Conservation (phyloP, 306 rosid species). For the Purshia tridentata region DNA sequence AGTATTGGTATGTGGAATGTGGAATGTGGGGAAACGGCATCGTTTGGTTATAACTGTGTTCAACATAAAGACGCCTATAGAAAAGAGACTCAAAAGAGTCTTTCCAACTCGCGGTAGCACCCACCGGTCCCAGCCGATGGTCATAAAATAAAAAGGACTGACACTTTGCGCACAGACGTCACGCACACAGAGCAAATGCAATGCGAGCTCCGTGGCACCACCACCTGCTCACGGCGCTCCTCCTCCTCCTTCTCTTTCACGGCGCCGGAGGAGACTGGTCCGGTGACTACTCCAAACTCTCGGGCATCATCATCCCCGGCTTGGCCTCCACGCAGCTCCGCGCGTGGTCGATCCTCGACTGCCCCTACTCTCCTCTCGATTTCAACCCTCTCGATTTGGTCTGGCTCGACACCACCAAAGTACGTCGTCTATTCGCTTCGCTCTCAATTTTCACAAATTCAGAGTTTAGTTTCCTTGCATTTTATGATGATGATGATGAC, state of each 20-base stretch:
- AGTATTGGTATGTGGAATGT: too few relatives aligned
- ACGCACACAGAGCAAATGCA: background rate
- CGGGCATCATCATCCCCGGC: conserved; percentile 95
- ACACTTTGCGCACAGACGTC: too few relatives aligned
- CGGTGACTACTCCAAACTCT: conserved; percentile 80
- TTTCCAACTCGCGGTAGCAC: too few relatives aligned
- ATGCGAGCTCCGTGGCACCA: conserved; percentile 21
- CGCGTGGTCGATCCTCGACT: conserved; percentile 97
- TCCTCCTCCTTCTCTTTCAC: background rate
- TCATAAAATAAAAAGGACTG: too few relatives aligned
- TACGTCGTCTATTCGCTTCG: conserved; percentile 19
- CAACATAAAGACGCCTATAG: too few relatives aligned
- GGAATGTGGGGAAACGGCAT: too few relatives aligned
- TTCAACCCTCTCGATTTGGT: conserved; percentile 99
- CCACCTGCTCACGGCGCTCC: conserved; percentile 29
- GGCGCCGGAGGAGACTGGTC: conserved; percentile 33
- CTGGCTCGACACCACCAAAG: conserved; percentile 96
- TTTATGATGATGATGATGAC: background rate
- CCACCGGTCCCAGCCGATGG: too few relatives aligned
- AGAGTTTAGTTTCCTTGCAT: background rate
- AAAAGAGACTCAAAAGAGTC: too few relatives aligned
- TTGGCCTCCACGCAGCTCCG: conserved; percentile 98
- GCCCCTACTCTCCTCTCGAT: conserved; percentile 95
- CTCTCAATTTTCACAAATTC: conserved; percentile 27
- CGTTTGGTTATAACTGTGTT: too few relatives aligned